Conservation (phyloP, 2,329 filamentous ascomycete species). For the Colletotrichum sp. region DNA sequence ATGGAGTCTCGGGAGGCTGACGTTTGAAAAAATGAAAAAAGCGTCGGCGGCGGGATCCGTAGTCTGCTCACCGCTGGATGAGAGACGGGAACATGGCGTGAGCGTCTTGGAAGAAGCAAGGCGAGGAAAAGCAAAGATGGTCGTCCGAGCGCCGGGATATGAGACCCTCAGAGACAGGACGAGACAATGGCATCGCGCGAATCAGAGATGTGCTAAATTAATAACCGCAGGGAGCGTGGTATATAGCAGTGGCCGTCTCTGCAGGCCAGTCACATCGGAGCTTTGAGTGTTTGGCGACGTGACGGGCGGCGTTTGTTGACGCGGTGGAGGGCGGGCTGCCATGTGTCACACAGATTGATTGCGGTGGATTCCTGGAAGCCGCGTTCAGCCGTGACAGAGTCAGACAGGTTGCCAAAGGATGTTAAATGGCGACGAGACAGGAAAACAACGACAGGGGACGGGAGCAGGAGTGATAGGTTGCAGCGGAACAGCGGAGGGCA, state of each 20-base stretch:
- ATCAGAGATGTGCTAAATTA: not conserved
- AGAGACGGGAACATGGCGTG: slow-evolving; percentile 10
- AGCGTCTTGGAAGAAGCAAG: slow-evolving; percentile 12
- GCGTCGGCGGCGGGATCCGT: not conserved
- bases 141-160: slow-evolving; percentile 5
- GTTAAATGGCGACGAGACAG: slow-evolving; percentile 10
- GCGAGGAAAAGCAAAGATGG: slow-evolving; percentile 9
- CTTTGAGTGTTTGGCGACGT: not conserved
- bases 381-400: slow-evolving; percentile 6
- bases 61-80: slow-evolving; percentile 13
- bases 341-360: slow-evolving; percentile 12
- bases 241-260: not conserved
- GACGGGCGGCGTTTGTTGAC: slow-evolving; percentile 9
- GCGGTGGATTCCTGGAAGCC: slow-evolving; percentile 5
- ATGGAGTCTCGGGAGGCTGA: slow-evolving; percentile 8
- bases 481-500: not conserved
- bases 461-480: not conserved
- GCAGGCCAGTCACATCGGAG: not conserved
- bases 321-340: not conserved
- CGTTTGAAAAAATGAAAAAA: not conserved
- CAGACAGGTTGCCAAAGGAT: not conserved
- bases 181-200: slow-evolving; percentile 13
- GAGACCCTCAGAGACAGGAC: slow-evolving; percentile 13
- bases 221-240: slow-evolving; percentile 6
- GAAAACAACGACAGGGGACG: not conserved